phyloP scores from a whole-genome alignment of 2,329 filamentous ascomycete species.

The Aspergillus spinulosporus region DNA sequence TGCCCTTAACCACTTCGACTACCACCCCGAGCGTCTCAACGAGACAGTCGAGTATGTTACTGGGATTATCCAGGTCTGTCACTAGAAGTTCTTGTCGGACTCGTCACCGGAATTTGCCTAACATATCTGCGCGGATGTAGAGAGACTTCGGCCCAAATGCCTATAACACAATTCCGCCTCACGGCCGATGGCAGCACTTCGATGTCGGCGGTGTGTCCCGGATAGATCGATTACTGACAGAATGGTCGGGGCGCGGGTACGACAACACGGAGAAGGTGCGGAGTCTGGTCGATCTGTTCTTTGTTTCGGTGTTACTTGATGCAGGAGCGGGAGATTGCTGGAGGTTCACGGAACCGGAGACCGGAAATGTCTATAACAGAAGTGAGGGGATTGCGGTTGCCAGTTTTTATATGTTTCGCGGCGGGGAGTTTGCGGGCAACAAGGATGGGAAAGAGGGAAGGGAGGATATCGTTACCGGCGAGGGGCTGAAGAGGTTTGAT shows the following conservation, averaged over 20 bases:
- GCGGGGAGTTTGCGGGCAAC: conserved; percentile 38
- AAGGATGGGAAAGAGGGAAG: neutral
- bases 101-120: no score
- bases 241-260: conserved; percentile 46
- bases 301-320: conserved; percentile 61
- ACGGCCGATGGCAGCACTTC: conserved; percentile 65
- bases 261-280: conserved; percentile 53
- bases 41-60: conserved; percentile 47
- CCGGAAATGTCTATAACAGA: conserved; percentile 35
- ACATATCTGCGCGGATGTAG: conserved; percentile 28
- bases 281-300: conserved; percentile 61
- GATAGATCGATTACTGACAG: conserved; percentile 46
- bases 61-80: conserved; percentile 45
- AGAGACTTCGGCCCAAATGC: conserved; percentile 54
- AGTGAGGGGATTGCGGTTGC: conserved; percentile 57
- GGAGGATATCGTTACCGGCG: conserved; percentile 4
- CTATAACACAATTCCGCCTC: conserved; percentile 53
- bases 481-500: conserved; percentile 29
- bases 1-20: conserved; percentile 46
- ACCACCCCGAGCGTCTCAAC: conserved; percentile 41
- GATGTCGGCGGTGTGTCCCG: conserved; percentile 57
- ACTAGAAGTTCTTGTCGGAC: neutral
- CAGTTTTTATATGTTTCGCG: conserved; percentile 52
- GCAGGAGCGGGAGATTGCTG: conserved; percentile 56
- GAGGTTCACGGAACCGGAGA: conserved; percentile 46